Evolutionary conservation across 768 basidiomycete species (phyloP).

Genomic region (Agaricus subrufescens): DNA sequence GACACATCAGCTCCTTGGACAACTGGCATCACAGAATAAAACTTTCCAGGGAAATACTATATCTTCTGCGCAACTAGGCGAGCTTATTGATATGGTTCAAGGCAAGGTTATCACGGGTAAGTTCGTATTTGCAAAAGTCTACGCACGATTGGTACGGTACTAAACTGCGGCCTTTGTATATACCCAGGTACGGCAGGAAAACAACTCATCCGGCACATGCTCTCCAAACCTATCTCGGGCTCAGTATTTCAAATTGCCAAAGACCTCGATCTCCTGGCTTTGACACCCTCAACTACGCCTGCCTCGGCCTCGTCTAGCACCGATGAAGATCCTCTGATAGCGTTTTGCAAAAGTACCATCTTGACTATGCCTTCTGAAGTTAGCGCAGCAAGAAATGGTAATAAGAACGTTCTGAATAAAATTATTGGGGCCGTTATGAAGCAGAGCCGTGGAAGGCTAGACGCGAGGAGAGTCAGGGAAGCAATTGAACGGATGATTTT

Average conservation of each 20-base stretch:
- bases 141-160: not conserved
- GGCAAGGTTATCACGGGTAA: constrained; percentile 64
- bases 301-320: constrained; percentile 8
- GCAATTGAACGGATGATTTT: not conserved
- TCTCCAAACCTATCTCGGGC: constrained; percentile 38
- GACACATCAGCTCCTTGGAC: constrained; percentile 81
- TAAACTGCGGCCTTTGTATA: not conserved
- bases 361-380: constrained; percentile 61
- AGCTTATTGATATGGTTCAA: constrained; percentile 74
- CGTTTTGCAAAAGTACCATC: constrained; percentile 63
- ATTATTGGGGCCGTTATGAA: constrained; percentile 87
- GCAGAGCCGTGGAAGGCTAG: constrained; percentile 69
- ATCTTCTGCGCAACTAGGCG: constrained; percentile 60
- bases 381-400: constrained; percentile 60
- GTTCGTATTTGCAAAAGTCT: not conserved
- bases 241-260: constrained; percentile 38
- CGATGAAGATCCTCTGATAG: constrained; percentile 34
- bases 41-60: constrained; percentile 57
- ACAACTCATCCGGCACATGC: constrained; percentile 66
- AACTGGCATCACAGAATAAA: constrained; percentile 54
- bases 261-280: constrained; percentile 43
- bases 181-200: constrained; percentile 72
- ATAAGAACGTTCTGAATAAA: constrained; percentile 73
- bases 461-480: constrained; percentile 56
- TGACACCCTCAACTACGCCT: constrained; percentile 17